Percentiles rank a stretch among this genome's conserved stretches.
These are phyloP conservation scores for Blastobotrys buckinghamii DNA, from an alignment of 1,139 yeast species.

Conservation along the genomic window DNA sequence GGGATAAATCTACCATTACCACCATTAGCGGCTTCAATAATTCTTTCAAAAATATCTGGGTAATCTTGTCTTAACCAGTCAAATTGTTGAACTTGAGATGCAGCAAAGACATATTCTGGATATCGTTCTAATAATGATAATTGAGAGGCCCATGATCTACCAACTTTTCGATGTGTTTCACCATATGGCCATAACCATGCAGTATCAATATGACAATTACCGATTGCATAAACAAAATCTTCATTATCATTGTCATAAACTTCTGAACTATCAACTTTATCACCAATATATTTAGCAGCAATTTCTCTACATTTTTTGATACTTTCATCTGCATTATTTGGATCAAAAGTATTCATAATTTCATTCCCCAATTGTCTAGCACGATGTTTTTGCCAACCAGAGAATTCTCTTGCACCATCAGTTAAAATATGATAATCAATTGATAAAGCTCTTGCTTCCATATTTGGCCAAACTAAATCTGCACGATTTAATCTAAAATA, in stretches of 20 bases:
- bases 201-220: slow-evolving; percentile 95
- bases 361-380: slow-evolving; percentile 73
- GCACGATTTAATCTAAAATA: slow-evolving; percentile 62
- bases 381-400: slow-evolving; percentile 74
- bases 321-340: slow-evolving; percentile 40
- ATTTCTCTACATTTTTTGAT: slow-evolving; percentile 59
- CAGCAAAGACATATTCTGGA: slow-evolving; percentile 91
- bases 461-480: slow-evolving; percentile 75
- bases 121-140: slow-evolving; percentile 75
- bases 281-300: slow-evolving; percentile 61
- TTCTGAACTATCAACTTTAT: slow-evolving; percentile 52
- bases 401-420: slow-evolving; percentile 86
- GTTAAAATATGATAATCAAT: slow-evolving; percentile 84
- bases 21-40: slow-evolving; percentile 59
- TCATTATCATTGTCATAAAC: slow-evolving; percentile 42
- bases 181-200: slow-evolving; percentile 99
- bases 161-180: slow-evolving; percentile 85
- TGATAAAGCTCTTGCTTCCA: slow-evolving; percentile 69
- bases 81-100: slow-evolving; percentile 94
- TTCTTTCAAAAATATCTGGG: slow-evolving; percentile 64
- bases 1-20: slow-evolving; percentile 72
- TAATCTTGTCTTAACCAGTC: slow-evolving; percentile 85
- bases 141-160: slow-evolving; percentile 94
- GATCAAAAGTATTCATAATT: slow-evolving; percentile 79
- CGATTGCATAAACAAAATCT: slow-evolving; percentile 64